Conservation (phyloP, 352 stramenopile genomes). For the Globisporangium nagaii region DNA sequence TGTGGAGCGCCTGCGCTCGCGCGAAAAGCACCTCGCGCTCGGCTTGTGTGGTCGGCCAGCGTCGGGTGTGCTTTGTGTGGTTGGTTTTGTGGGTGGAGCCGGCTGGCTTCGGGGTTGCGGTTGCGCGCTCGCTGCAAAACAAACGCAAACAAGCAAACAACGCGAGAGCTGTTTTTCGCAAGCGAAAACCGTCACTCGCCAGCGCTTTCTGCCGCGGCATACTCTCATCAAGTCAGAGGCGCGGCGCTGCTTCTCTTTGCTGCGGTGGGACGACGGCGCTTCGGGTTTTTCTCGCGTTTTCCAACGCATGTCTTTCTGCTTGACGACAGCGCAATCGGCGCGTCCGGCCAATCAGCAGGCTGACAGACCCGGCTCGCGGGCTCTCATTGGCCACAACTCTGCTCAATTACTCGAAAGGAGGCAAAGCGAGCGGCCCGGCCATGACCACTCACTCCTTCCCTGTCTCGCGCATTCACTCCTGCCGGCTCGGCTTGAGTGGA, state of each 20-base stretch:
- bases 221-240: neutral
- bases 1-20: neutral
- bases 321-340: neutral
- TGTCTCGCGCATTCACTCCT: constrained; percentile 2
- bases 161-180: neutral
- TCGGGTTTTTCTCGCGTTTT: neutral
- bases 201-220: neutral
- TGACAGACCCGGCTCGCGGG: no score
- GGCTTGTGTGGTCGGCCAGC: neutral
- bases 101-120: constrained; percentile 3
- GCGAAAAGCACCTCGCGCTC: neutral
- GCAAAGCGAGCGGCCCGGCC: neutral
- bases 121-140: constrained; percentile 1
- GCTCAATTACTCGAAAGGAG: no score
- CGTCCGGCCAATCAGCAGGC: neutral
- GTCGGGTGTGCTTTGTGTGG: neutral
- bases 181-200: neutral
- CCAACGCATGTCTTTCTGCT: constrained; percentile 1
- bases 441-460: neutral
- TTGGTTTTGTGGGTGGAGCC: neutral
- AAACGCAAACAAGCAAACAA: constrained; percentile 6
- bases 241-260: neutral
- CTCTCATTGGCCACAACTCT: no score
- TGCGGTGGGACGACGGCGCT: constrained; percentile 1
- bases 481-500: neutral